phyloP scores from a whole-genome alignment of 352 stramenopile genomes.

The Pilasporangium apinafurcum region DNA sequence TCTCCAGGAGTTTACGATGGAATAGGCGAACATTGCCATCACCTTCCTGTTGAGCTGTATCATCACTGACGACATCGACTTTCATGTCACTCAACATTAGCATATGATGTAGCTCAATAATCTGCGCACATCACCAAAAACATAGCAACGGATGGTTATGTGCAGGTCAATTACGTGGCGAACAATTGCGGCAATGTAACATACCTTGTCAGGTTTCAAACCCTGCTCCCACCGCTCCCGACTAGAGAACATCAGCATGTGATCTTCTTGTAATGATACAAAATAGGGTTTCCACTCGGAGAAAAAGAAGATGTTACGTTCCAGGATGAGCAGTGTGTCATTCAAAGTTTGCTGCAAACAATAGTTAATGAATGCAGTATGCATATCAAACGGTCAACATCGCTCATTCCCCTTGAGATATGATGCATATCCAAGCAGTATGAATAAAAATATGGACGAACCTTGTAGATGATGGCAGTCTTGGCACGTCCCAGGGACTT shows the following conservation, averaged over 20 bases:
- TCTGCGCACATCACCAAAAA: conserved; percentile 14
- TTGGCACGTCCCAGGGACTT: conserved; percentile 81
- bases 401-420: too few relatives aligned
- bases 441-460: conserved; percentile 7
- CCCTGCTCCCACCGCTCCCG: conserved; percentile 83
- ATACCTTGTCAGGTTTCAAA: conserved; percentile 70
- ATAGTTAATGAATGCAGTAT: neutral
- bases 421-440: neutral
- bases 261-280: conserved; percentile 77
- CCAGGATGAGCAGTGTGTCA: conserved; percentile 69
- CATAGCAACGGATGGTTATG: neutral
- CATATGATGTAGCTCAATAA: conserved; percentile 65
- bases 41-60: conserved; percentile 9
- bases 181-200: neutral
- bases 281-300: conserved; percentile 75
- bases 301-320: conserved; percentile 85
- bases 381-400: too few relatives aligned
- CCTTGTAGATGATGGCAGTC: conserved; percentile 84
- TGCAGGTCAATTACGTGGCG: neutral
- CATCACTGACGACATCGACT: conserved; percentile 49
- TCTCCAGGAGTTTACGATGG: conserved; percentile 67
- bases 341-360: conserved; percentile 75
- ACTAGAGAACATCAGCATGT: conserved; percentile 69
- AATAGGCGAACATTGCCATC: conserved; percentile 49
- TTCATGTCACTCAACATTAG: conserved; percentile 83